These are phyloP conservation scores for Hyphopichia wangnamkhiaoensis DNA, from an alignment of 1,139 yeast species.

Conservation along the genomic window DNA sequence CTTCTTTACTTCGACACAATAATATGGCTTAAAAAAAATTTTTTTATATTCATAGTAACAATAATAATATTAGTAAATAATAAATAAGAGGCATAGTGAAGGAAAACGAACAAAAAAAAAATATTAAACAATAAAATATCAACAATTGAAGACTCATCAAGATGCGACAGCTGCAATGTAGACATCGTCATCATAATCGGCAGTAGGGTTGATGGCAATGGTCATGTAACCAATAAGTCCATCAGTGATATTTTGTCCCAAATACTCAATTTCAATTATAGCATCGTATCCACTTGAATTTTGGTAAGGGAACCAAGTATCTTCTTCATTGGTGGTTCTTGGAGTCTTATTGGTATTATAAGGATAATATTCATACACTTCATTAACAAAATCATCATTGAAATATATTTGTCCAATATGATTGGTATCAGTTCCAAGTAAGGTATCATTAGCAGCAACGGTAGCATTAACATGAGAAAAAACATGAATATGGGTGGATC, in stretches of 20 bases:
- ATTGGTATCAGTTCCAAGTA: constrained; percentile 4
- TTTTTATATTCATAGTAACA: no score
- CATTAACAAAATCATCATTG: constrained; percentile 5
- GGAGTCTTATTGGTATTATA: not conserved
- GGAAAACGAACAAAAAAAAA: not conserved
- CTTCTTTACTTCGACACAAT: no score
- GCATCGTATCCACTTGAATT: constrained; percentile 7
- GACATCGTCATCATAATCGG: constrained; percentile 5
- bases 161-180: not conserved
- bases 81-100: no score
- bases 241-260: constrained; percentile 5
- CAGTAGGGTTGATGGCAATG: constrained; percentile 4
- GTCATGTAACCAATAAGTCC: constrained; percentile 7
- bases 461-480: constrained; percentile 6
- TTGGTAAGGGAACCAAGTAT: constrained; percentile 3
- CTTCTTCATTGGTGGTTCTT: constrained; percentile 2
- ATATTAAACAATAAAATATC: no score
- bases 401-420: constrained; percentile 8
- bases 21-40: no score
- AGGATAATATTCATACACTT: constrained; percentile 3
- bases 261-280: constrained; percentile 1
- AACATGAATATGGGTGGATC: constrained; percentile 6
- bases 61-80: no score
- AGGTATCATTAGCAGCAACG: not conserved
- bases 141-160: not conserved